phyloP scores from a whole-genome alignment of 139 green algal species.

The Micractinium conductrix region DNA sequence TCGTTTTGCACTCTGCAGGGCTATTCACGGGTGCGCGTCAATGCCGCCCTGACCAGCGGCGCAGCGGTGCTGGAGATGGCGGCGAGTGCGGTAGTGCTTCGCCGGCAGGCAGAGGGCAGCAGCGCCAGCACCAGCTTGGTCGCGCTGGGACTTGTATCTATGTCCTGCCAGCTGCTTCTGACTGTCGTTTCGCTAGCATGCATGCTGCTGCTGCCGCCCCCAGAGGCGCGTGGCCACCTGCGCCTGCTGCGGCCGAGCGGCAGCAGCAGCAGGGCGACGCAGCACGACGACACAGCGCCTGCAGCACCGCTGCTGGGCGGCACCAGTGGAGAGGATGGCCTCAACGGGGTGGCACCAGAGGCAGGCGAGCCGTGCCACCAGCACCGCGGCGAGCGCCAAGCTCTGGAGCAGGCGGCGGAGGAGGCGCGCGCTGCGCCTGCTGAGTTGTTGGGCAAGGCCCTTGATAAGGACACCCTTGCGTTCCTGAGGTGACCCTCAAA shows the following conservation, averaged over 20 bases:
- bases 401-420: too few species aligned
- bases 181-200: neutral
- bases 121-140: neutral
- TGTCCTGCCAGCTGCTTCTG: conserved; percentile 23
- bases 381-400: too few species aligned
- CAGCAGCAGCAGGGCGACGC: neutral
- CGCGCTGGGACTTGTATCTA: conserved; percentile 32
- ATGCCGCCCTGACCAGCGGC: conserved; percentile 53
- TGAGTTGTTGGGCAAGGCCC: too few species aligned
- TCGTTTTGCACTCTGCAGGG: conserved; percentile 39
- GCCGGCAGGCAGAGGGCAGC: neutral
- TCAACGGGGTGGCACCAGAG: too few species aligned
- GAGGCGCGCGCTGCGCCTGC: too few species aligned
- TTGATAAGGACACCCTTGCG: neutral
- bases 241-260: neutral
- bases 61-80: conserved; percentile 58
- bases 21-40: conserved; percentile 48
- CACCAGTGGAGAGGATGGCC: neutral
- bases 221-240: neutral
- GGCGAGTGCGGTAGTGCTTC: conserved; percentile 44
- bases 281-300: neutral
- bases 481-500: conserved; percentile 28
- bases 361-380: too few species aligned
- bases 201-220: conserved; percentile 32
- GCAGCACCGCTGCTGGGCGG: neutral